These are phyloP conservation scores for Vitis rotundifolia DNA, from an alignment of 164 flowering plant species.

Conservation along the genomic window DNA sequence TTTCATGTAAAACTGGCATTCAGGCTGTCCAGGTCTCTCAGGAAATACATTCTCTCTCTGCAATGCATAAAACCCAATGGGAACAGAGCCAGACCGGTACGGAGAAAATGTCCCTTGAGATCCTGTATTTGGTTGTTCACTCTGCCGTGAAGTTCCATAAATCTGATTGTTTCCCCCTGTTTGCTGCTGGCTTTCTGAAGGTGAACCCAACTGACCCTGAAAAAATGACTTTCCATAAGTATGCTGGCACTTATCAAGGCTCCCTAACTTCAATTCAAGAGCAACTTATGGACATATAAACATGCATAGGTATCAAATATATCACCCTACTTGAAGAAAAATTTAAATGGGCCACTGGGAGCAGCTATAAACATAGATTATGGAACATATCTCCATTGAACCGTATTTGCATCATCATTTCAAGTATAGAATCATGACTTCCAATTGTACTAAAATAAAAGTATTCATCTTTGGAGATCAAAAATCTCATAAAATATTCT, in stretches of 20 bases:
- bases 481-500: neutral
- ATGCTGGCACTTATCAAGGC: neutral
- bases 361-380: neutral
- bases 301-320: neutral
- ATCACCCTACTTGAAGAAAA: neutral
- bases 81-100: constrained; percentile 58
- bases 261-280: neutral
- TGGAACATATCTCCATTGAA: neutral
- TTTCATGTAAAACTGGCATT: constrained; percentile 97
- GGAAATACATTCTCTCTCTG: constrained; percentile 88
- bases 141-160: constrained; percentile 59
- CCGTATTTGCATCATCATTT: neutral
- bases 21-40: constrained; percentile 96
- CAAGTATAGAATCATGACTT: neutral
- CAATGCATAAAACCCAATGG: constrained; percentile 70
- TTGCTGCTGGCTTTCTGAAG: constrained; percentile 71
- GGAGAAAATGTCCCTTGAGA: constrained; percentile 59
- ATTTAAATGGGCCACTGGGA: neutral
- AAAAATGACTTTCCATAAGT: constrained; percentile 5
- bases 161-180: constrained; percentile 49
- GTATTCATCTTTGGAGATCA: neutral
- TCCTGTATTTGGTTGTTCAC: constrained; percentile 46
- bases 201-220: constrained; percentile 78
- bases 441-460: neutral
- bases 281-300: neutral